phyloP scores from a whole-genome alignment of 192 early-diverging fungal species.

The Phlyctochytrium planicorne region DNA sequence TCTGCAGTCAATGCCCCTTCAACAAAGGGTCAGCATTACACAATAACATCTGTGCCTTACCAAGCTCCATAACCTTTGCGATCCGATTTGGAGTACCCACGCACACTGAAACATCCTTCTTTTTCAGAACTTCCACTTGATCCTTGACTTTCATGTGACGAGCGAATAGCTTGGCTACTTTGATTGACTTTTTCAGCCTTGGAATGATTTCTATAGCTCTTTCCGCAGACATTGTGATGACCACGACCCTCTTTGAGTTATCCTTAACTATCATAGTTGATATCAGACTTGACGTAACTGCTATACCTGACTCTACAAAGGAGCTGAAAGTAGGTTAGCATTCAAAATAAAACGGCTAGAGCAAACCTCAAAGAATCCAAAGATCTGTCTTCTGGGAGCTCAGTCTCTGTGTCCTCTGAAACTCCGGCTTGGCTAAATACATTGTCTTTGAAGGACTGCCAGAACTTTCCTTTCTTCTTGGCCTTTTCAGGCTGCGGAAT shows the following conservation, averaged over 20 bases:
- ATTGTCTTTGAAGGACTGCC: constrained; percentile 13
- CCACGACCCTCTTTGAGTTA: constrained; percentile 26
- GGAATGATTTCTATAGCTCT: constrained; percentile 61
- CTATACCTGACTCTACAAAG: neutral
- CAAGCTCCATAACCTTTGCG: constrained; percentile 56
- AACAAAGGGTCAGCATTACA: neutral
- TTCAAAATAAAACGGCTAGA: constrained; percentile 7
- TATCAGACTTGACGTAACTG: neutral
- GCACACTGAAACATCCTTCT: constrained; percentile 48
- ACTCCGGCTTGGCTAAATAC: neutral
- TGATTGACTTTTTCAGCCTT: constrained; percentile 49
- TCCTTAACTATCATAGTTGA: neutral
- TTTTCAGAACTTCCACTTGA: constrained; percentile 56
- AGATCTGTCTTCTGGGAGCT: constrained; percentile 9
- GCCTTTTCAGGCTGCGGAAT: neutral
- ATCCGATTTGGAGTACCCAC: constrained; percentile 73
- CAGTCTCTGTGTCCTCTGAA: neutral
- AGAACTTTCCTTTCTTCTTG: neutral
- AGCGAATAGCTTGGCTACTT: constrained; percentile 74
- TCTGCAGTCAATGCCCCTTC: constrained; percentile 57
- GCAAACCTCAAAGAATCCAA: constrained; percentile 14
- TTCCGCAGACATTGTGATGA: constrained; percentile 62
- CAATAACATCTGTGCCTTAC: constrained; percentile 30
- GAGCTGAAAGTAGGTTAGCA: neutral
- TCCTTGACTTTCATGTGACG: constrained; percentile 76